Percentiles rank a stretch among this genome's conserved stretches.
These are phyloP conservation scores for Sechiopsis laciniata DNA, from an alignment of 306 rosid genomes.

Conservation along the genomic window DNA sequence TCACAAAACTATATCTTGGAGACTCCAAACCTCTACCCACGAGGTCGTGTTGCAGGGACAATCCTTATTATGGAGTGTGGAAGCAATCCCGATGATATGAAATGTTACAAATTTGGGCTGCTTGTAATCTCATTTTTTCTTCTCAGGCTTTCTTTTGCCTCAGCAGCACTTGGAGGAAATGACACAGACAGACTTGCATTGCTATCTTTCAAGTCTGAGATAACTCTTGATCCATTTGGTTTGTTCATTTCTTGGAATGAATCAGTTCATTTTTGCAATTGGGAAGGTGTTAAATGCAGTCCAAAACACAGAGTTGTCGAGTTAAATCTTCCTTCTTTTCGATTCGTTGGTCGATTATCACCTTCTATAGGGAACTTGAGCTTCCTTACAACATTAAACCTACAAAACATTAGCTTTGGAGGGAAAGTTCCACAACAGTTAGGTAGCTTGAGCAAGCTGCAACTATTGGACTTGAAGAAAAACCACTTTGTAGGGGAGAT, in stretches of 20 bases:
- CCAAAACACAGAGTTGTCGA: slow-evolving; percentile 20
- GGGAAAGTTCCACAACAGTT: slow-evolving; percentile 23
- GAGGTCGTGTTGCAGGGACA: too few species aligned
- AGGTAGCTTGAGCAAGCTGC: slow-evolving; percentile 23
- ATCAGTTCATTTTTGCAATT: slow-evolving; percentile 25
- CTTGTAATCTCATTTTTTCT: background rate
- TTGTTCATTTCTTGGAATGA: slow-evolving; percentile 28
- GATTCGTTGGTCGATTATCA: slow-evolving; percentile 17
- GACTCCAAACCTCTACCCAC: too few species aligned
- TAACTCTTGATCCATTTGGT: slow-evolving; percentile 16
- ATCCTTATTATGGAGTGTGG: background rate
- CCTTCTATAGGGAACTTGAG: slow-evolving; percentile 27
- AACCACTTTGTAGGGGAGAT: slow-evolving; percentile 27
- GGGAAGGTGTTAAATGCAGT: slow-evolving; percentile 28
- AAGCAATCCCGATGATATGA: background rate
- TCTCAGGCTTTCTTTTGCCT: background rate
- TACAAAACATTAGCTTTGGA: slow-evolving; percentile 21
- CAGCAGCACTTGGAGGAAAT: slow-evolving; percentile 10
- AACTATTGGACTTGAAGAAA: background rate
- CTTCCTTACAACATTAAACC: slow-evolving; percentile 18
- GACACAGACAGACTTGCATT: slow-evolving; percentile 17
- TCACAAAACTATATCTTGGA: too few species aligned
- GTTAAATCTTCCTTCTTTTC: slow-evolving; percentile 3
- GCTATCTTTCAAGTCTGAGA: slow-evolving; percentile 24
- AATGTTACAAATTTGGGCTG: background rate